These are phyloP conservation scores for Aspergillus sparsus DNA, from an alignment of 495 filamentous ascomycete species.

Conservation along the genomic window DNA sequence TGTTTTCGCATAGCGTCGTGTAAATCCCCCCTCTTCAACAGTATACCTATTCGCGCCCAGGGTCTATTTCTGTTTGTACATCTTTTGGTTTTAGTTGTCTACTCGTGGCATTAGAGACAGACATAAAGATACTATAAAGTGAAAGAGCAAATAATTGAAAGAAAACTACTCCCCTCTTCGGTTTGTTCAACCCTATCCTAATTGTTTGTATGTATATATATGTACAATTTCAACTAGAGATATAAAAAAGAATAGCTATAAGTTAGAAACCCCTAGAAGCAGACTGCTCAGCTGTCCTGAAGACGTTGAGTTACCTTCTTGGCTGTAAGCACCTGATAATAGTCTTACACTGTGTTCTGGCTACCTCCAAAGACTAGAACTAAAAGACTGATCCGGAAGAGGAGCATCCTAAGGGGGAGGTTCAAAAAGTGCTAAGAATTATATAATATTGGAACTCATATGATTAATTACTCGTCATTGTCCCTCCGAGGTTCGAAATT, in stretches of 20 bases:
- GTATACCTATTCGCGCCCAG: constrained; percentile 20
- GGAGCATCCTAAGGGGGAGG: no score
- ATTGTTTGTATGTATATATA: background rate
- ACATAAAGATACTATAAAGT: constrained; percentile 4
- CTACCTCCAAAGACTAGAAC: background rate
- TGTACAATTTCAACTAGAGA: no score
- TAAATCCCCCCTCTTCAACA: constrained; percentile 11
- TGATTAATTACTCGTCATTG: constrained; percentile 49
- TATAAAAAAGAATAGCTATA: no score
- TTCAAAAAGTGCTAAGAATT: background rate
- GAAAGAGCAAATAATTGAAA: background rate
- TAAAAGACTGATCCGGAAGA: background rate
- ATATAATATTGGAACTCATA: background rate
- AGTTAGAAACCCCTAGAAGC: background rate
- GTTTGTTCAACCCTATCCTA: background rate
- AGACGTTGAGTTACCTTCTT: no score
- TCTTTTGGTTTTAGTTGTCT: constrained; percentile 1
- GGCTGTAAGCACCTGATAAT: no score
- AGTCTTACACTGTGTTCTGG: no score
- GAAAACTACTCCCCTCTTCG: constrained; percentile 28
- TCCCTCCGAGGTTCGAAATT: constrained; percentile 73
- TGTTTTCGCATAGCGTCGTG: constrained; percentile 31
- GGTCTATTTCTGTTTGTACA: constrained; percentile 2
- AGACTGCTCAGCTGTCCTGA: background rate
- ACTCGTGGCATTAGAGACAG: constrained; percentile 8